Base-by-base conservation (phyloP, 208 protist genomes). In the Leishmania amazonensis region DNA sequence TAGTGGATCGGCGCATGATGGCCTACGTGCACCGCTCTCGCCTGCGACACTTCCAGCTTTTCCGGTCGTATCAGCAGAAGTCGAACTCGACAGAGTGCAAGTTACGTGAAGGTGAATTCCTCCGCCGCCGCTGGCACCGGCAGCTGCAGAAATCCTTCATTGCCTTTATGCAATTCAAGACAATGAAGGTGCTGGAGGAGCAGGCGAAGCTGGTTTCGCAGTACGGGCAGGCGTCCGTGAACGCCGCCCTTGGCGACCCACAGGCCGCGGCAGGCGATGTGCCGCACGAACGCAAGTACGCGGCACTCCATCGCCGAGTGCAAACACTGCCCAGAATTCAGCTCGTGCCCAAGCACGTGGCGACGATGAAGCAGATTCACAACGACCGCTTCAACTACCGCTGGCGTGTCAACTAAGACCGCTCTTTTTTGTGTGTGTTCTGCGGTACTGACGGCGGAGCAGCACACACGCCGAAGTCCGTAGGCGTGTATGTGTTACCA, bases 301-400 rank as follows among this genome's bases (percentile, higher is more conserved):
- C 81, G 21, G 83, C 78, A 38, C 78, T 97, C 45, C 85, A 84
- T 65, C 89, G 95, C 3, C 85, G 89, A 35, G 92, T 97, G 51
- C 86, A 89, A 42, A 81, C 87, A 42, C 87, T 96, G 47, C 93
- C 93, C 57, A 87, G 76, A 17, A 88, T 97, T 47, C 90, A 93
- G 67, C 82, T 90, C 47, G 92, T 96, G 81, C 93, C 93, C 57
- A 96, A 96, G 78, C 95, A 97, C 84, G 90, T 97, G 57, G 93
- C 93, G 21, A 97, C 95, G 24, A 96, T 96, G 93, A 97, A 96
- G 87, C 95, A 97, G 83, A 96, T 96, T 78, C 95, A 97, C 88
- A 97, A 97, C 81, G 95, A 97, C 83, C 95, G 95, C 81, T 97
- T 97, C 83, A 94, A 97, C 79, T 93, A 91, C 79, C 93, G 93